phyloP scores from a whole-genome alignment of 2,329 filamentous ascomycete species.

The Ambrosiella xylebori region DNA sequence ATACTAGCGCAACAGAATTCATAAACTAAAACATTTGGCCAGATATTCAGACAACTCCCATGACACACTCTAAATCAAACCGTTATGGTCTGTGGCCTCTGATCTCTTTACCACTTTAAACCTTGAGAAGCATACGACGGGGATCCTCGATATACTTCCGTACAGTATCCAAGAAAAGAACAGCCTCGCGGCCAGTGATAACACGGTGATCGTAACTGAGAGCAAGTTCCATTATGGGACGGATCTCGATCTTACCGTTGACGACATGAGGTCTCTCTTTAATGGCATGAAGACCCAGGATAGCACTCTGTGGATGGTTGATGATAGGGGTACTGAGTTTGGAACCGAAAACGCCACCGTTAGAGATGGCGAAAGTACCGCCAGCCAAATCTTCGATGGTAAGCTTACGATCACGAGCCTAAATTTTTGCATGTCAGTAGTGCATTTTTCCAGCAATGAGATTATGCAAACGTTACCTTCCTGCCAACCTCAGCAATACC shows the following conservation, averaged over 20 bases:
- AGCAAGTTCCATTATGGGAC: conserved; percentile 99
- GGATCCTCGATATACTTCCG: conserved; percentile 98
- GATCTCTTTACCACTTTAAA: not conserved
- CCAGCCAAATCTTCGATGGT: conserved; percentile 99
- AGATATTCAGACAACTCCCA: too few relatives aligned
- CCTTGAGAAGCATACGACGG: conserved; percentile 60
- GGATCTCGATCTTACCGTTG: conserved; percentile 85
- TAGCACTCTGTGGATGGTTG: conserved; percentile 85
- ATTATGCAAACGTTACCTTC: conserved; percentile 44
- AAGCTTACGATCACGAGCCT: conserved; percentile 89
- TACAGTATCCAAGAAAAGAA: conserved; percentile 90
- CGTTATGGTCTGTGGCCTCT: too few relatives aligned
- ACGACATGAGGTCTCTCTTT: conserved; percentile 83
- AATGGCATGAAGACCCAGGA: conserved; percentile 86
- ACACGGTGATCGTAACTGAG: conserved; percentile 96
- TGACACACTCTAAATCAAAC: too few relatives aligned
- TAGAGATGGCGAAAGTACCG: conserved; percentile 95
- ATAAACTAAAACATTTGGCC: not conserved
- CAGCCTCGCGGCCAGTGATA: conserved; percentile 84
- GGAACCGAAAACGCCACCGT: conserved; percentile 91
- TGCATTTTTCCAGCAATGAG: not conserved
- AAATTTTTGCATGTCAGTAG: conserved; percentile 12
- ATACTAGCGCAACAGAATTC: not conserved
- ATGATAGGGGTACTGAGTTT: conserved; percentile 97
- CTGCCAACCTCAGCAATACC: conserved; percentile 85